phyloP scores from a whole-genome alignment of 2,329 filamentous ascomycete genomes.

The Lecanoromycetidae sp. region DNA sequence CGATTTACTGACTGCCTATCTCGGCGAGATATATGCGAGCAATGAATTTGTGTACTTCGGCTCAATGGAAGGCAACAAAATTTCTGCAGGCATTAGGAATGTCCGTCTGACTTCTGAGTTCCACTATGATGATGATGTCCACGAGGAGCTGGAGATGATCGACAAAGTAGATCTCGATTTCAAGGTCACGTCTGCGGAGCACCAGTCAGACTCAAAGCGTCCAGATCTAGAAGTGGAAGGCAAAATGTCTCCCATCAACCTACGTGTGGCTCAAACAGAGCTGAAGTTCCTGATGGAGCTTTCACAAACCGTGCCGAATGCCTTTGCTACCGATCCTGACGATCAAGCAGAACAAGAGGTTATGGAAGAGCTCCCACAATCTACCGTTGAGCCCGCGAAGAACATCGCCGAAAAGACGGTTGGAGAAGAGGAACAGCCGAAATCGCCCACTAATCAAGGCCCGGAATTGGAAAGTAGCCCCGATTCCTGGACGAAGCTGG shows the following conservation, averaged over 20 bases:
- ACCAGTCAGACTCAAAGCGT: slow-evolving; percentile 60
- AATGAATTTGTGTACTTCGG: slow-evolving; percentile 79
- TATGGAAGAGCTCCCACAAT: slow-evolving; percentile 56
- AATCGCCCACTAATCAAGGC: slow-evolving; percentile 42
- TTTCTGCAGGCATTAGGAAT: slow-evolving; percentile 83
- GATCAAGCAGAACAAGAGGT: slow-evolving; percentile 63
- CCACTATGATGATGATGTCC: slow-evolving; percentile 57
- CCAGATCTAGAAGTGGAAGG: slow-evolving; percentile 89
- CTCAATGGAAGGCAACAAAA: slow-evolving; percentile 65
- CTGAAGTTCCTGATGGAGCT: slow-evolving; percentile 81
- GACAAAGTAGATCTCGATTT: slow-evolving; percentile 93
- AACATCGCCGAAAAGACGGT: slow-evolving; percentile 20
- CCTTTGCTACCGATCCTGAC: slow-evolving; percentile 64
- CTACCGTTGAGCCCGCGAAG: slow-evolving; percentile 40
- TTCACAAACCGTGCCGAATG: slow-evolving; percentile 73
- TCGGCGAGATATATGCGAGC: slow-evolving; percentile 94
- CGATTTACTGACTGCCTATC: slow-evolving; percentile 79
- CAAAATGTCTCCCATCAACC: slow-evolving; percentile 83
- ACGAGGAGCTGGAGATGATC: slow-evolving; percentile 89
- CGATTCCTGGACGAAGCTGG: slow-evolving; percentile 81
- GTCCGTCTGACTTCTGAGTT: slow-evolving; percentile 83
- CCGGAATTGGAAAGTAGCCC: slow-evolving; percentile 59
- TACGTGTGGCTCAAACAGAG: slow-evolving; percentile 81
- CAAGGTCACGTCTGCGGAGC: slow-evolving; percentile 82
- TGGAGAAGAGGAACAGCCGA: slow-evolving; percentile 24